Conservation (phyloP, 2,329 filamentous ascomycete species). For the Colletotrichum godetiae region DNA sequence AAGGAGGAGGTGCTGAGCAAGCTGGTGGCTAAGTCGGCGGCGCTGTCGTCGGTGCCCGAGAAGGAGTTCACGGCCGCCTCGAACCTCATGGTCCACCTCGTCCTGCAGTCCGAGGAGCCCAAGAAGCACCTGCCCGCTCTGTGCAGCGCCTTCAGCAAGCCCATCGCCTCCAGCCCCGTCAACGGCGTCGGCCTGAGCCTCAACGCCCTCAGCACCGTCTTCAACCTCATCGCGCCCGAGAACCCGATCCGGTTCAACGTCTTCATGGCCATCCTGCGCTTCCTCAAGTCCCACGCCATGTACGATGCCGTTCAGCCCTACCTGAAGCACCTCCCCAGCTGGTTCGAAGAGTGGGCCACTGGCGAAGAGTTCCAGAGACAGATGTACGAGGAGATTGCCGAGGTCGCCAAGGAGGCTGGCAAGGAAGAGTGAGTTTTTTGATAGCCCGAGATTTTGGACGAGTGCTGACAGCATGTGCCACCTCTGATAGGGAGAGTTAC, state of each 20-base stretch:
- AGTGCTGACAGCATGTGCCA: background rate
- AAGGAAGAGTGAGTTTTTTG: slow-evolving; percentile 74
- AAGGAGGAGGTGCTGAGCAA: slow-evolving; percentile 92
- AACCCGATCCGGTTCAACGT: slow-evolving; percentile 90
- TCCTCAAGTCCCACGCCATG: slow-evolving; percentile 79
- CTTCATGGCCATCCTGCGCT: slow-evolving; percentile 86
- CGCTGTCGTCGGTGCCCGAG: slow-evolving; percentile 88
- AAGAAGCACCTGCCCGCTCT: slow-evolving; percentile 88
- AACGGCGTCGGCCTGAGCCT: slow-evolving; percentile 89
- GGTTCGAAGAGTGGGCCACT: slow-evolving; percentile 86
- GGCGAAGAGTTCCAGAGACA: slow-evolving; percentile 86
- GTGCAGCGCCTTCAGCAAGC: slow-evolving; percentile 89
- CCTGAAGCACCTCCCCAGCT: slow-evolving; percentile 83
- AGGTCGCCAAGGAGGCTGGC: slow-evolving; percentile 81
- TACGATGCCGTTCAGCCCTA: slow-evolving; percentile 89
- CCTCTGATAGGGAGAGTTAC: slow-evolving; percentile 65
- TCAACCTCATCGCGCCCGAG: slow-evolving; percentile 86
- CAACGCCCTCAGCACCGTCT: slow-evolving; percentile 91
- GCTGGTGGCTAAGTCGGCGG: slow-evolving; percentile 82
- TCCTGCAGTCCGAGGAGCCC: slow-evolving; percentile 85
- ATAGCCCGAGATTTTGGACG: background rate
- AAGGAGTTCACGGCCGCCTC: slow-evolving; percentile 97
- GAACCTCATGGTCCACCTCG: slow-evolving; percentile 95
- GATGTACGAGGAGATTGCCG: slow-evolving; percentile 84
- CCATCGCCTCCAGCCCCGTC: slow-evolving; percentile 84